A percentile compares a stretch with the other conserved stretches of the same genome.
These are phyloP conservation scores for Globisporangium polare DNA, from an alignment of 352 stramenopile species.

Conservation along the genomic window DNA sequence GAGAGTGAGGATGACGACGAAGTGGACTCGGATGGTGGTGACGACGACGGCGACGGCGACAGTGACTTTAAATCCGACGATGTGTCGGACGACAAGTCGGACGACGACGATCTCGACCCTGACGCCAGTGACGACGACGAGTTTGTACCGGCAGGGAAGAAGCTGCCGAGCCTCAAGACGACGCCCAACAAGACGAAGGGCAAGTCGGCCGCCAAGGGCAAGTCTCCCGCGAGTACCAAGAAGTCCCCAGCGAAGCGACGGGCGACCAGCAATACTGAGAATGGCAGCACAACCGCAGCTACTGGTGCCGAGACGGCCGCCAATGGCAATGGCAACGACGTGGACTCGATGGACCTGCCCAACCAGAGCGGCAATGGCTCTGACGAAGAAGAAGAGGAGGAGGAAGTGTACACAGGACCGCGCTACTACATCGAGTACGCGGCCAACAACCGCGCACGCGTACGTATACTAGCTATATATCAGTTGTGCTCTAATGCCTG, in stretches of 20 bases:
- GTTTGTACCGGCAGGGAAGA: constrained; percentile 17
- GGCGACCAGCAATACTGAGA: constrained; percentile 1
- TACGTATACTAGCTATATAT: constrained; percentile 14
- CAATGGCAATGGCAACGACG: constrained; percentile 21
- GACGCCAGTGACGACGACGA: constrained; percentile 26
- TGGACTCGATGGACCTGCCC: constrained; percentile 36
- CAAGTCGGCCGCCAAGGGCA: constrained; percentile 11
- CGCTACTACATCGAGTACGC: constrained; percentile 72
- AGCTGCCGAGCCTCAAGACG: constrained; percentile 18
- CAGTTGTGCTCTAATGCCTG: not conserved
- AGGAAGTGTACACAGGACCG: constrained; percentile 44
- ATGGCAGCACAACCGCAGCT: not conserved
- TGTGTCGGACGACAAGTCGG: constrained; percentile 2
- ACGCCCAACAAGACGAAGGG: constrained; percentile 10
- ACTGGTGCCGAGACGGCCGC: not conserved
- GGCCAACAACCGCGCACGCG: constrained; percentile 49
- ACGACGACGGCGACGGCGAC: constrained; percentile 38
- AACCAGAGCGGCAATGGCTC: constrained; percentile 11
- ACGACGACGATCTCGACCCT: constrained; percentile 18
- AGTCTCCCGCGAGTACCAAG: constrained; percentile 3
- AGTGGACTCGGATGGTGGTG: constrained; percentile 13
- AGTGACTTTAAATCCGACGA: constrained; percentile 33
- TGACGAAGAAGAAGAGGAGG: constrained; percentile 31
- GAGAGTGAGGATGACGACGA: constrained; percentile 23
- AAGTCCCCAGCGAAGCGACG: constrained; percentile 7